phyloP scores from a whole-genome alignment of 2,329 filamentous ascomycete genomes.

The Pseudocercospora musae region DNA sequence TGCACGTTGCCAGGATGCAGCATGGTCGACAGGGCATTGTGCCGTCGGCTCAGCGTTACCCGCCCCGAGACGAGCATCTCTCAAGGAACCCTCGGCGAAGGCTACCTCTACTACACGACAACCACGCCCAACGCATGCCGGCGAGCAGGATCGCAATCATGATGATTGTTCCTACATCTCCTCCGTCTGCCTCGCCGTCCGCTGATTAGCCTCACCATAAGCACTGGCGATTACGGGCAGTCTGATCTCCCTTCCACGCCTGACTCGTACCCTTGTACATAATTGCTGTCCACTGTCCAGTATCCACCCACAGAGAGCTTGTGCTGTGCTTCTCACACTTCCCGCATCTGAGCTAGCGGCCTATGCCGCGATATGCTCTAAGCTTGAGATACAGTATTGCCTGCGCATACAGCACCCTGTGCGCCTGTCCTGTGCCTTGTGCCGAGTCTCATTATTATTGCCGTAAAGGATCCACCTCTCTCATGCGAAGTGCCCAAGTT shows the following conservation, averaged over 20 bases:
- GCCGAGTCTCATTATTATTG: background rate
- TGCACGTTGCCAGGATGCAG: background rate
- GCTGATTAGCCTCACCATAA: constrained; percentile 7
- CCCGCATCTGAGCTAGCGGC: constrained; percentile 13
- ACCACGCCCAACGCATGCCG: constrained; percentile 1
- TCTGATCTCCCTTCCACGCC: constrained; percentile 4
- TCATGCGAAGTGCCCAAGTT: constrained; percentile 8
- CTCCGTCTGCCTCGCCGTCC: constrained; percentile 8
- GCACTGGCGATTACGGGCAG: constrained; percentile 12
- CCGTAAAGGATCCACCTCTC: constrained; percentile 3
- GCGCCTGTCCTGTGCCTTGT: background rate
- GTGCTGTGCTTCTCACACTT: background rate
- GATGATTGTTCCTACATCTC: background rate
- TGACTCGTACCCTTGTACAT: constrained; percentile 11
- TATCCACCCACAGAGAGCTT: too few species aligned
- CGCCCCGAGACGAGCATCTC: background rate
- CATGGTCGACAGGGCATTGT: background rate
- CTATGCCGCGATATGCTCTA: constrained; percentile 5
- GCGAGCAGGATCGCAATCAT: background rate
- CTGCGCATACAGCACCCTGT: constrained; percentile 6
- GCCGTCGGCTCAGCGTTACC: background rate
- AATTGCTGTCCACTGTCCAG: background rate
- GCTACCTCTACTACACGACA: background rate
- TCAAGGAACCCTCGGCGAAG: background rate
- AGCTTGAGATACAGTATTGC: constrained; percentile 9